phyloP scores from a whole-genome alignment of 2,329 filamentous ascomycete genomes.

The Colletotrichum sp. region DNA sequence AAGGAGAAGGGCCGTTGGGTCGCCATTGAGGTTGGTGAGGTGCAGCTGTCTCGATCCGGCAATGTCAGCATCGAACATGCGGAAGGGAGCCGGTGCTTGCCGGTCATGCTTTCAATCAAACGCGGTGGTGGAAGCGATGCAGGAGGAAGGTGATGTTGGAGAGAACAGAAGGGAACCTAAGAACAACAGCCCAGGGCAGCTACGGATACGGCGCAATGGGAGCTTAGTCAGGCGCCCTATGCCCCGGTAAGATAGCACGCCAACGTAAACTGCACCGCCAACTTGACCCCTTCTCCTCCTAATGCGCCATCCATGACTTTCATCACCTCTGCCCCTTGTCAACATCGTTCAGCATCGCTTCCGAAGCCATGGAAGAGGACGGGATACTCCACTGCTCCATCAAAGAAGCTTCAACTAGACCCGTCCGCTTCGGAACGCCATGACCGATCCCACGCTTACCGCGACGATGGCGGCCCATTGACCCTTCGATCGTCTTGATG shows the following conservation, averaged over 20 bases:
- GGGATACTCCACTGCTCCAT: not conserved
- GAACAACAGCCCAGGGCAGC: not conserved
- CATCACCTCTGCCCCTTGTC: not conserved
- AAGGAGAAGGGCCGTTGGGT: not conserved
- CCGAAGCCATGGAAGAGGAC: not conserved
- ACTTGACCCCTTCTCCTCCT: not conserved
- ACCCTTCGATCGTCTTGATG: slow-evolving; percentile 9
- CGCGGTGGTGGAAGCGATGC: not conserved
- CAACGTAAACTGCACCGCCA: not conserved
- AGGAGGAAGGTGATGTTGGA: not conserved
- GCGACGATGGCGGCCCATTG: not conserved
- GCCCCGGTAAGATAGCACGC: not conserved
- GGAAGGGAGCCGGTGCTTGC: not conserved
- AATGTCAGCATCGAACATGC: not conserved
- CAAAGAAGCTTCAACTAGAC: not conserved
- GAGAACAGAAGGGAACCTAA: not conserved
- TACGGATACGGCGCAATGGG: not conserved
- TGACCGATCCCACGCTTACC: not conserved
- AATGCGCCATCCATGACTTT: not conserved
- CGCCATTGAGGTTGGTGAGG: not conserved
- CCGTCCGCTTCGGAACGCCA: not conserved
- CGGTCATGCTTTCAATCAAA: not conserved
- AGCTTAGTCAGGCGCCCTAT: not conserved
- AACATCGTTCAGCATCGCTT: not conserved
- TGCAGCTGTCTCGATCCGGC: not conserved